Percentiles rank a stretch among this genome's conserved stretches.
Evolutionary conservation across 1,284 basidiomycete species (phyloP).

Genomic region (Pascua guehoae): DNA sequence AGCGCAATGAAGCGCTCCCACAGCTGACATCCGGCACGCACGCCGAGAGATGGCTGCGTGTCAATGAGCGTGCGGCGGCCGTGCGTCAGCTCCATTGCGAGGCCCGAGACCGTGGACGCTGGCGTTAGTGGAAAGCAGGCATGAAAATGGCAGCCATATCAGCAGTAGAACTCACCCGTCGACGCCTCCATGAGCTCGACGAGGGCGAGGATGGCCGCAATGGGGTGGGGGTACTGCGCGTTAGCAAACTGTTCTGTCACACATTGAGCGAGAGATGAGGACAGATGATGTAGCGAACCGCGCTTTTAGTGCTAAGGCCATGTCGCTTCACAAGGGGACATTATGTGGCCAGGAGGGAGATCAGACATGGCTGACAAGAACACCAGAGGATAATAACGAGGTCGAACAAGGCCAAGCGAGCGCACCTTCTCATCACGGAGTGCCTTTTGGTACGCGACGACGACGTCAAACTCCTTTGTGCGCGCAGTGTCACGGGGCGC

Average conservation of each 20-base stretch:
- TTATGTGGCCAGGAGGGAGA: too few relatives aligned
- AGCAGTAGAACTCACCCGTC: conserved; percentile 29
- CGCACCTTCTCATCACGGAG: conserved; percentile 43
- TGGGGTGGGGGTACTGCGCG: conserved; percentile 42
- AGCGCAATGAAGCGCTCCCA: conserved; percentile 47
- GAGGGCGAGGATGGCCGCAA: conserved; percentile 50
- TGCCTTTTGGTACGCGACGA: conserved; percentile 41
- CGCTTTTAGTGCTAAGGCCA: too few relatives aligned
- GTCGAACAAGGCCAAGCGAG: not conserved
- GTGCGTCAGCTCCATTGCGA: conserved; percentile 39
- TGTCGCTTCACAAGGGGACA: too few relatives aligned
- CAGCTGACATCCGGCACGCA: conserved; percentile 48
- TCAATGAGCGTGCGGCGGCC: conserved; percentile 39
- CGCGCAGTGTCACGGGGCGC: not conserved
- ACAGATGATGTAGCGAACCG: too few relatives aligned
- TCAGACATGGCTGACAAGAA: not conserved
- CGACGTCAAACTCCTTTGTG: conserved; percentile 38
- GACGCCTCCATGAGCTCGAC: conserved; percentile 48
- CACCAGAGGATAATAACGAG: not conserved
- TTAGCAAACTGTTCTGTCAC: not conserved
- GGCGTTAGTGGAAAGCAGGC: not conserved
- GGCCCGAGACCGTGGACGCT: conserved; percentile 46
- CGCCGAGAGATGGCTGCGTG: conserved; percentile 44
- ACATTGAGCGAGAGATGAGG: not conserved
- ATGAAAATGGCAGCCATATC: too few relatives aligned